Evolutionary conservation across 1,284 basidiomycete genomes (phyloP), one percentile per base, ranked within the genome.

Genomic region (Anthracocystis walkeri): DNA sequence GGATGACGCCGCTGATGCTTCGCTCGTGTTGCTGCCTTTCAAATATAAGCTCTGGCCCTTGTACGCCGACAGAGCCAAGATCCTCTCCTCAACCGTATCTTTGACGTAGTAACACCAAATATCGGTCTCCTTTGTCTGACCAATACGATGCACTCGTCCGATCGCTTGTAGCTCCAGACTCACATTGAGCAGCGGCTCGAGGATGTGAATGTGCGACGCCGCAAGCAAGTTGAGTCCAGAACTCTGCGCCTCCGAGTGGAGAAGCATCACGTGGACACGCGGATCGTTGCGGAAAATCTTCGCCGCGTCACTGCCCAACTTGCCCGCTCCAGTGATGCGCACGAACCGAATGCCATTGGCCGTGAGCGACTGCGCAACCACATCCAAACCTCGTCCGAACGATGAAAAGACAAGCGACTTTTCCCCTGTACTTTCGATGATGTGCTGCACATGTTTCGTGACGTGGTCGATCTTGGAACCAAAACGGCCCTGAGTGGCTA

Each of bases 391-490:
- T n/a, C 78, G 65, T n/a, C 65, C 56, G 46, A 84, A 84, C 8
- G 81, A 77, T 18, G 78, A 80, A 60, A 84, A 84, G 53, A 84
- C 72, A 23, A 84, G 54, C 49, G 79, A 77, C 60, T 84, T 84
- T 33, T 80, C 77, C 23, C 78, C 77, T 7, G 65, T 68, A 8
- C 46, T 55, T 38, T 63, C 54, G 25, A 72, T 53, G 27, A 79
- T 65, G 46, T 77, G 65, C 27, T 67, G 50, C 21, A 83, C 67
- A 49, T 83, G 82, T 48, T 78, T 76, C 49, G 63, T 52, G 18
- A 84, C 69, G 16, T 81, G 66, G 42, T 83, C 82, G 25, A 84
- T 75, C 66, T 84, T 84, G 67, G 75, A 80, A 7, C 83, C 82
- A 40, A 66, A 75, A 1, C 79, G 65, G 7, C 82, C 82, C 18